Evolutionary conservation across 2,329 filamentous ascomycete species (phyloP).

Genomic region (Plectosphaerella cucumerina): DNA sequence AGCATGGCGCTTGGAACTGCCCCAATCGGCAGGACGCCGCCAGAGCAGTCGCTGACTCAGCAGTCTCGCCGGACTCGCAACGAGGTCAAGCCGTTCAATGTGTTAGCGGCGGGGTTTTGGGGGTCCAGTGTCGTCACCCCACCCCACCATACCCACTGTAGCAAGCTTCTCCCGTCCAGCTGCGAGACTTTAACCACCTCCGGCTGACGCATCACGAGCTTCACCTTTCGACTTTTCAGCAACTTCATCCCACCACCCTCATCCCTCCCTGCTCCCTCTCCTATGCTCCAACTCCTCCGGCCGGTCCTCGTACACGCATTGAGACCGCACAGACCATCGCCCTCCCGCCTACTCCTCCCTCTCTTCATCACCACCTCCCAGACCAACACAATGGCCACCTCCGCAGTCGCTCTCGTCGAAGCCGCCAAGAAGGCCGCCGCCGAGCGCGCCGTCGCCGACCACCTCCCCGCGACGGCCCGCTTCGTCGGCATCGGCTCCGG

Average conservation of each 20-base stretch:
- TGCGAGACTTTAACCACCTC: no score
- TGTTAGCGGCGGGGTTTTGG: no score
- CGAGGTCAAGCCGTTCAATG: no score
- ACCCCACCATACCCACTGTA: no score
- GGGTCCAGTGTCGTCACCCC: no score
- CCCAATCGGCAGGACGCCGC: no score
- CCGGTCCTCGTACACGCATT: neutral
- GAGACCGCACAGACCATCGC: slow-evolving; percentile 10
- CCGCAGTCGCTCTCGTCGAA: slow-evolving; percentile 49
- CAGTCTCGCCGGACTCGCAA: no score
- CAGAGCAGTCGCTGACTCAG: no score
- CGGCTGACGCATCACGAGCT: no score
- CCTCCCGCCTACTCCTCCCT: slow-evolving; percentile 1
- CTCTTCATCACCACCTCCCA: neutral
- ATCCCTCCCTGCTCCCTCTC: neutral
- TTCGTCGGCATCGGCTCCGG: slow-evolving; percentile 78
- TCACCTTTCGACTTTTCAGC: neutral
- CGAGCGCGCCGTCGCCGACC: slow-evolving; percentile 67
- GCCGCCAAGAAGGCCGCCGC: slow-evolving; percentile 72
- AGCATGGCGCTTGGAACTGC: no score
- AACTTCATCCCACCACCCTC: neutral
- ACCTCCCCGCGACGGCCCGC: slow-evolving; percentile 59
- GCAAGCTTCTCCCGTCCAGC: no score
- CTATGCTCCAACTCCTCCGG: neutral
- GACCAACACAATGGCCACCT: slow-evolving; percentile 27